Conservation (phyloP, 345 rosid species). For the Erodium maritimum region DNA sequence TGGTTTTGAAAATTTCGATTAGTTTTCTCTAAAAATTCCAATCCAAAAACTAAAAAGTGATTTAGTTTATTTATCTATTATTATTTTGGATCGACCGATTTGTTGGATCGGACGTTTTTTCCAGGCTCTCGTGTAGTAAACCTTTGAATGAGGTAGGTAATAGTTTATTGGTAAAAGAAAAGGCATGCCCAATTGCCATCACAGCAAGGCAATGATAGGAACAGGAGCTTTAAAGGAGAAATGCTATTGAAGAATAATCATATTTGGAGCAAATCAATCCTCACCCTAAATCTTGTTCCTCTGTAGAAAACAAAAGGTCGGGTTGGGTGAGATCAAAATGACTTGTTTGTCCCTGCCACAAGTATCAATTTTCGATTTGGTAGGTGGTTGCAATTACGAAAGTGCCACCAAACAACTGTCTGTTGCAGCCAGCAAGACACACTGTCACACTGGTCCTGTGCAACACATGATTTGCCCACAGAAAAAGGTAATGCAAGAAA, state of each 20-base stretch:
- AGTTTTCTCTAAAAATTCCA: too few relatives aligned
- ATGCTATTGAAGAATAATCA: neutral
- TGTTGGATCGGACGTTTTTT: too few relatives aligned
- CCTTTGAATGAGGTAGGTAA: too few relatives aligned
- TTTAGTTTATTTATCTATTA: too few relatives aligned
- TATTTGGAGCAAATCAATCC: neutral
- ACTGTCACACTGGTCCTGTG: slow-evolving; percentile 20
- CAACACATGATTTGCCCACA: slow-evolving; percentile 49
- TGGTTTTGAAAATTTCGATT: too few relatives aligned
- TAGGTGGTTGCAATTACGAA: slow-evolving; percentile 15
- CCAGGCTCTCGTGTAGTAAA: too few relatives aligned
- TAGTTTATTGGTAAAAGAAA: too few relatives aligned
- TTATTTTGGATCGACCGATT: too few relatives aligned
- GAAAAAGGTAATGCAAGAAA: slow-evolving; percentile 27
- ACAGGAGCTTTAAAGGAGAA: neutral
- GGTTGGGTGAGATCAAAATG: too few relatives aligned
- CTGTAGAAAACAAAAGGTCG: too few relatives aligned
- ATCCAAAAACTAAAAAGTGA: too few relatives aligned
- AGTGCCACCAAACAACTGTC: slow-evolving; percentile 20
- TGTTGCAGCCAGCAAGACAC: neutral
- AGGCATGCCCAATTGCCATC: neutral
- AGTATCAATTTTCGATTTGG: neutral
- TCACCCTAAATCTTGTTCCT: neutral
- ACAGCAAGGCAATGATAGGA: neutral
- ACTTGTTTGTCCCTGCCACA: neutral